Base-by-base conservation (phyloP, 768 basidiomycete species). In the Rhodosporidiobolus odoratus region DNA sequence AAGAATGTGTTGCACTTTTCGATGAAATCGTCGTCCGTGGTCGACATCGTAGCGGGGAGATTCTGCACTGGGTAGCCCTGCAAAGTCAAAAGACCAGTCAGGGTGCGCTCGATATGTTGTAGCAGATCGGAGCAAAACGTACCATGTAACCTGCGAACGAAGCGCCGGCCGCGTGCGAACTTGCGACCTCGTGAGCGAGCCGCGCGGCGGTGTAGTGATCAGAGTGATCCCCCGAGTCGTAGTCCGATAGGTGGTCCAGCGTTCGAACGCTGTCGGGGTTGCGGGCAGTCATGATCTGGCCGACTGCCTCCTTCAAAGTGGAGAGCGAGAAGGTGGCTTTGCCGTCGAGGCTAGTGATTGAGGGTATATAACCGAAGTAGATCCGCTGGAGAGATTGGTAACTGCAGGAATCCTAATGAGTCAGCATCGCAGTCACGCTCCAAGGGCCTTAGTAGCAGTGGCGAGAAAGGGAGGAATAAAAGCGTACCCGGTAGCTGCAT, bases 1-100 rank as follows among this genome's bases (percentile, higher is more conserved):
- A 68, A 72, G 71, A 75, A 72, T 17, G 74, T 68, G 54, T 54
- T 43, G 15, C 25, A 27, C 62, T 75, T 75, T 3, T 37, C 43
- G 16, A 17, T 34, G 43, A 72, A 69, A 23, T 25, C 7, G 23
- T 52, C 19, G 40, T 50, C 58, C 13, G 17, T 25, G 2, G 64
- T 68, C 21, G 53, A 45, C 40, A 75, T 25, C 19, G 67, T 75
- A 19, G 74, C 62, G 34, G 68, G 47, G 50, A 64, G 40, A 30
- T 60, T 65, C 57, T 58, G 16, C 0, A 69, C 43, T 9, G 40
- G 38, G 52, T 32, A 53, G 27, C 30, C 30, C 52, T 32, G 27
- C 30, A 53, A 30, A 9, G 43, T n/a, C n/a, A n/a, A 27, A 38
- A 57, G 8, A 25, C 16, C 7, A 15, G 35, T 58, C 13, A 58